These are phyloP conservation scores for Gigaspora rosea DNA, from an alignment of 192 early-diverging fungal species.

Conservation along the genomic window DNA sequence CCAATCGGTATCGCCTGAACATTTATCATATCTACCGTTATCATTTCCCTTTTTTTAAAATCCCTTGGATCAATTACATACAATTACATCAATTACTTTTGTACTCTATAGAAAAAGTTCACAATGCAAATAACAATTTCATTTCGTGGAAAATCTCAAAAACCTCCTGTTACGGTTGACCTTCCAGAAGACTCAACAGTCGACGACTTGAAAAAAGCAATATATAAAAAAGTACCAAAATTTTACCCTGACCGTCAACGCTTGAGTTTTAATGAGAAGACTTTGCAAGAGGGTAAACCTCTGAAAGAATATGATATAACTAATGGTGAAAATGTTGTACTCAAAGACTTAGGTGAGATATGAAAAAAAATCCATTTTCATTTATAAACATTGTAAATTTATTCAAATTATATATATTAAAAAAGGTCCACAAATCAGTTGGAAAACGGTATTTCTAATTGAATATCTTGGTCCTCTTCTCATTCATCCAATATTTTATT, in stretches of 20 bases:
- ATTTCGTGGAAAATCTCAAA: conserved; percentile 46
- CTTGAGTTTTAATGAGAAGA: conserved; percentile 65
- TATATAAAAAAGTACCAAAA: conserved; percentile 65
- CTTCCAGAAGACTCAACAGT: conserved; percentile 62
- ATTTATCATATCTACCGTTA: no score
- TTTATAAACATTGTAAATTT: background rate
- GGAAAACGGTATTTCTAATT: conserved; percentile 90
- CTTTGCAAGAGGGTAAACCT: conserved; percentile 49
- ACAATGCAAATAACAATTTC: conserved; percentile 56
- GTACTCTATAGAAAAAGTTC: background rate
- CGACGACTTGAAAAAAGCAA: conserved; percentile 67
- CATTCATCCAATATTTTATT: conserved; percentile 86
- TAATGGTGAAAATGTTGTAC: conserved; percentile 60
- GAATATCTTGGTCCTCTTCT: conserved; percentile 92
- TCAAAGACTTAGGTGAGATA: conserved; percentile 67
- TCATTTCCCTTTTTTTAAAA: no score
- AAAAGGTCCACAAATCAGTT: conserved; percentile 86
- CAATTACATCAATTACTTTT: background rate
- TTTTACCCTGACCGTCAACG: conserved; percentile 81
- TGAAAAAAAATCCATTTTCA: background rate
- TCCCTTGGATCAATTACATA: no score
- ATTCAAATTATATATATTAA: background rate
- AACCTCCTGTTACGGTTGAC: conserved; percentile 62
- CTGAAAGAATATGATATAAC: conserved; percentile 66
- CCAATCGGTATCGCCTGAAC: no score